Evolutionary conservation across 768 basidiomycete species (phyloP).

Genomic region (Coprinopsis sp.): DNA sequence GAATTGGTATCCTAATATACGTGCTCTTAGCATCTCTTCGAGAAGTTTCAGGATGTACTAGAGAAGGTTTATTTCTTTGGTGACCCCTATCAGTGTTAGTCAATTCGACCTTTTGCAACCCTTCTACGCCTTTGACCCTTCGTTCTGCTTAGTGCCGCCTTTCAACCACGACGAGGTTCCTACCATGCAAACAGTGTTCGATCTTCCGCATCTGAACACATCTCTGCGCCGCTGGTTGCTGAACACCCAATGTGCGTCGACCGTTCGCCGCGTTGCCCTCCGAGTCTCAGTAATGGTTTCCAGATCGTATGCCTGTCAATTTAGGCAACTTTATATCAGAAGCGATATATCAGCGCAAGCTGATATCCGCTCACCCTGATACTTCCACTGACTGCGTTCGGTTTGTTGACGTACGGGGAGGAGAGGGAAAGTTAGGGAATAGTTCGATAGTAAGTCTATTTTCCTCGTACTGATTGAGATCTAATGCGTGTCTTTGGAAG

Average conservation of each 20-base stretch:
- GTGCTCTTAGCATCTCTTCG: constrained; percentile 46
- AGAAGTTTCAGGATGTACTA: constrained; percentile 31
- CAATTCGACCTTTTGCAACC: constrained; percentile 1
- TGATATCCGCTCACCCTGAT: constrained; percentile 36
- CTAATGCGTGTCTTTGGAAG: constrained; percentile 19
- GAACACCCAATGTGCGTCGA: constrained; percentile 41
- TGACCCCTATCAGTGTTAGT: constrained; percentile 49
- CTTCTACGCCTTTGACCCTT: not conserved
- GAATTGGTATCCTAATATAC: not conserved
- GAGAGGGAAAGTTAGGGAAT: constrained; percentile 31
- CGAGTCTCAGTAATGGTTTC: not conserved
- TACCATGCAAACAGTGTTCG: constrained; percentile 41
- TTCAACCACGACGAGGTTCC: constrained; percentile 39
- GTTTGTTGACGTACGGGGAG: constrained; percentile 42
- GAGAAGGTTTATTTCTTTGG: constrained; percentile 49
- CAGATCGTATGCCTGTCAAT: constrained; percentile 49
- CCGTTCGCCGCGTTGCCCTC: not conserved
- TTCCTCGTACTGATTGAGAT: not conserved
- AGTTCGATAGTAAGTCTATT: constrained; percentile 40
- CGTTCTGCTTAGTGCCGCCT: constrained; percentile 40
- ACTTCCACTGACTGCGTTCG: constrained; percentile 29
- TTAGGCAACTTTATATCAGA: constrained; percentile 48
- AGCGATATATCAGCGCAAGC: constrained; percentile 35
- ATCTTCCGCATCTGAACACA: constrained; percentile 34
- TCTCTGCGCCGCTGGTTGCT: constrained; percentile 30